These are phyloP conservation scores for Nicotiana paniculata DNA, from an alignment of 257 asterid species.

Conservation along the genomic window DNA sequence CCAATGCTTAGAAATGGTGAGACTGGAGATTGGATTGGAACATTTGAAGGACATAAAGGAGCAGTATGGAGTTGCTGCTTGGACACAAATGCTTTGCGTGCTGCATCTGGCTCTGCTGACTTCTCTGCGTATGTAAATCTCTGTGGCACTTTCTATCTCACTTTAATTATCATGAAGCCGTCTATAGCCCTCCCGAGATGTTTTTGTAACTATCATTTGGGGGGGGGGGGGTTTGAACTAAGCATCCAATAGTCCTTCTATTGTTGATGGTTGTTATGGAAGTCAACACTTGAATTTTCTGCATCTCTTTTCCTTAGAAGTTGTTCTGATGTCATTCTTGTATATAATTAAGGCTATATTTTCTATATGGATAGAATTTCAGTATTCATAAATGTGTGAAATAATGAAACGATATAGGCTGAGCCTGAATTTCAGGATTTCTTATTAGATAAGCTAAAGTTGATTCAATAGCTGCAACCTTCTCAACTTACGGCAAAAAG, in stretches of 20 bases:
- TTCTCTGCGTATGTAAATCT: constrained; percentile 27
- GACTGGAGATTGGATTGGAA: constrained; percentile 39
- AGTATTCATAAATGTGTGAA: neutral
- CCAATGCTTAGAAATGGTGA: constrained; percentile 41
- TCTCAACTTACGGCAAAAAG: neutral
- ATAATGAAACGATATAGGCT: neutral
- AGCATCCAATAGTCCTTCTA: neutral
- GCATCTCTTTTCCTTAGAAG: neutral
- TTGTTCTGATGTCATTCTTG: neutral
- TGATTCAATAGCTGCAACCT: neutral
- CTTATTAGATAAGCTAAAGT: neutral
- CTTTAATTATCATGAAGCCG: neutral
- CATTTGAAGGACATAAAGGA: constrained; percentile 40
- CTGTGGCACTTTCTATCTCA: neutral
- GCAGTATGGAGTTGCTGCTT: constrained; percentile 39
- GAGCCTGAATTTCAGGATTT: neutral
- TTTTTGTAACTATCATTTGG: neutral
- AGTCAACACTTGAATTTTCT: neutral
- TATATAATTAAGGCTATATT: neutral
- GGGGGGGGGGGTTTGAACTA: neutral
- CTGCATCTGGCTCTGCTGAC: constrained; percentile 38
- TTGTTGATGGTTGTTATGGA: neutral
- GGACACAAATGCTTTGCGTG: constrained; percentile 31
- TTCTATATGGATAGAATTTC: too few relatives aligned
- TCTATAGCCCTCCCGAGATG: neutral